Base-by-base conservation (phyloP, 495 filamentous ascomycete genomes). In the Penicillium robsamsonii region DNA sequence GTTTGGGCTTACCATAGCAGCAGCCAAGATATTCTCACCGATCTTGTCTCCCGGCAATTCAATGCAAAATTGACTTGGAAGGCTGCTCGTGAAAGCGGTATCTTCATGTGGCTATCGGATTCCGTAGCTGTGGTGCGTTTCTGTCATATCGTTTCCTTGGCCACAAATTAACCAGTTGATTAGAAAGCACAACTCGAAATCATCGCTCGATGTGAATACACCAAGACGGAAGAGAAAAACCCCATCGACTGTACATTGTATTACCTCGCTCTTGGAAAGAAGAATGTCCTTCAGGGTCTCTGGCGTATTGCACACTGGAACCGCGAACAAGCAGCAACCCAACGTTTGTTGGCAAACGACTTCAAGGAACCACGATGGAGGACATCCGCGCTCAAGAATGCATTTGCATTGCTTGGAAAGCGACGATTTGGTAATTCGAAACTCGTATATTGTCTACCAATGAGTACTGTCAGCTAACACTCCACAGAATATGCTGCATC, bases 241-340 rank as follows among this genome's bases (percentile, higher is more conserved):
- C 94, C 94, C 0, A 84, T 96, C n/a, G 90, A 97, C 59, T 97
- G 95, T 73, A 88, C 87, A 58, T 71, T 99, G 15, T 93, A 87
- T 70, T 99, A 97, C 67, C 79, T 99, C 20, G 93, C 94, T 4
- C 79, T 97, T 20, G 82, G 80, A 54, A 99, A 96, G 78, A 99
- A 97, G 70, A 84, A 87, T 17, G 87, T 97, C 4, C 81, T 99
- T 4, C 79, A 96, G 51, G 94, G 92, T 2, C 81, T 99, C 5
- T 99, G 94, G 94, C 84, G 94, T 17, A 97, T 99, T 85, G 94
- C 95, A 17, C 80, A 78, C 37, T 94, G 94, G 91, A 86, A 94
- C 63, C 81, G 80, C 47, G 94, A 99, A 68, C 95, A 97, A 71
- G 73, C 61, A 9, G 81, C 86, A 0, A 99, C 94, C 9, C 81